Base-by-base conservation (phyloP, 768 basidiomycete species). In the Boletus rubroflammeus region DNA sequence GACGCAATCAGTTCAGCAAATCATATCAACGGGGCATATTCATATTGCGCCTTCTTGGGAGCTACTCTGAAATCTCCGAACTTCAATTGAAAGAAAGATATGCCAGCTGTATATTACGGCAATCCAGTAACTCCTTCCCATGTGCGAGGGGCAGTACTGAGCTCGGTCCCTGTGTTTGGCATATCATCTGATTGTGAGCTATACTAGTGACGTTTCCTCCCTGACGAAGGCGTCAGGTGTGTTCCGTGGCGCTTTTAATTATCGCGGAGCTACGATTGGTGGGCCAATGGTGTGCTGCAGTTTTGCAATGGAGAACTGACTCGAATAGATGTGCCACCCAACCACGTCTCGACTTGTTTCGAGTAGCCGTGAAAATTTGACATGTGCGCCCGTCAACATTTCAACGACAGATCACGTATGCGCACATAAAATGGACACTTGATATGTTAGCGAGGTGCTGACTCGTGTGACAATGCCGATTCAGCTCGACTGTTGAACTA, bases 61-160 rank as follows among this genome's bases (percentile, higher is more conserved):
- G 25, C 34, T n/a, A 23, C 31, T 38, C 23, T 23, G 9, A 5
- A 39, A n/a, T 47, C 19, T 26, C 25, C 25, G 26, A 48, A 45
- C 51, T 38, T 32, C 32, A 62, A 38, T 28, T 51, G 21, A 19
- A 17, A 38, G 35, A 34, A 50, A 17, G 51, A n/a, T 41, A 36
- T 32, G 21, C 21, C 31, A 11, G 39, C 21, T 10, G 36, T 25
- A 31, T 32, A 13, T 8, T 10, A n/a, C n/a, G n/a, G 19, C 1
- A 17, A 47, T 34, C 15, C 19, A 44, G 26, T n/a, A 7, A 19
- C n/a, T 11, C 19, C 13, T 26, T 3, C 3, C 29, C 29, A 9
- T 43, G 19, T 32, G 50, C 25, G 23, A 35, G 28, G 47, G 34
- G 21, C 23, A 6, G 17, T 32, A 9, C 23, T 6, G 17, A 50